These are phyloP conservation scores for Phaeosphaeriaceae sp. DNA, from an alignment of 2,329 filamentous ascomycete species.

Conservation along the genomic window DNA sequence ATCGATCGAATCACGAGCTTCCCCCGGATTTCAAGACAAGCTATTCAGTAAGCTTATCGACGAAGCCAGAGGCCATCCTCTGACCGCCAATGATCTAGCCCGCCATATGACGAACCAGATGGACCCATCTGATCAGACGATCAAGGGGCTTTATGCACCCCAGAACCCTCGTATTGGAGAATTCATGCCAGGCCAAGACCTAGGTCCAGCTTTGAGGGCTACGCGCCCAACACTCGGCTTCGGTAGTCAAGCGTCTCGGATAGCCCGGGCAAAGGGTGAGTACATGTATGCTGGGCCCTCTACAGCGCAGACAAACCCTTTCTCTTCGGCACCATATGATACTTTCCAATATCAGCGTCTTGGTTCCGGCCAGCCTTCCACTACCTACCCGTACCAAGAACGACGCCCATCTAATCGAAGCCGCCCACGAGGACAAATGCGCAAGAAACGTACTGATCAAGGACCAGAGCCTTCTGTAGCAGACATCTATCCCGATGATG, in stretches of 20 bases:
- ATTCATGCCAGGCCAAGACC: not conserved
- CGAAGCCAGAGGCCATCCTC: slow-evolving; percentile 24
- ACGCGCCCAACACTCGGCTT: slow-evolving; percentile 20
- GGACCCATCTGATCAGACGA: not conserved
- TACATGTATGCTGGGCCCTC: not conserved
- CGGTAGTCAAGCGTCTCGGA: slow-evolving; percentile 5
- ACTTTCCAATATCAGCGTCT: slow-evolving; percentile 3
- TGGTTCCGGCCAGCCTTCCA: slow-evolving; percentile 5
- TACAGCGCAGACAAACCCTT: not conserved
- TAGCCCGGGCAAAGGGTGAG: slow-evolving; percentile 8
- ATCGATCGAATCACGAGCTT: slow-evolving; percentile 6
- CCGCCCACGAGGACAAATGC: slow-evolving; percentile 13
- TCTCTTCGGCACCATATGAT: not conserved
- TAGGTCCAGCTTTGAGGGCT: slow-evolving; percentile 5
- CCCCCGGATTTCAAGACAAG: slow-evolving; percentile 4
- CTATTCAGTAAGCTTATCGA: slow-evolving; percentile 30
- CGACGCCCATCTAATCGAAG: slow-evolving; percentile 5
- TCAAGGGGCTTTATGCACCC: not conserved
- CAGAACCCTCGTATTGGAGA: not conserved
- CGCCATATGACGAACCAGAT: slow-evolving; percentile 15
- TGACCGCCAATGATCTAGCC: slow-evolving; percentile 28
- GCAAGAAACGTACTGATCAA: slow-evolving; percentile 34
- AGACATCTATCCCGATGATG: slow-evolving; percentile 42
- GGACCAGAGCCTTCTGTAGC: slow-evolving; percentile 37
- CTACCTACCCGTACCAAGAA: slow-evolving; percentile 2